These are phyloP conservation scores for Phialemonium atrogriseum DNA, from an alignment of 2,329 filamentous ascomycete genomes.

Conservation along the genomic window DNA sequence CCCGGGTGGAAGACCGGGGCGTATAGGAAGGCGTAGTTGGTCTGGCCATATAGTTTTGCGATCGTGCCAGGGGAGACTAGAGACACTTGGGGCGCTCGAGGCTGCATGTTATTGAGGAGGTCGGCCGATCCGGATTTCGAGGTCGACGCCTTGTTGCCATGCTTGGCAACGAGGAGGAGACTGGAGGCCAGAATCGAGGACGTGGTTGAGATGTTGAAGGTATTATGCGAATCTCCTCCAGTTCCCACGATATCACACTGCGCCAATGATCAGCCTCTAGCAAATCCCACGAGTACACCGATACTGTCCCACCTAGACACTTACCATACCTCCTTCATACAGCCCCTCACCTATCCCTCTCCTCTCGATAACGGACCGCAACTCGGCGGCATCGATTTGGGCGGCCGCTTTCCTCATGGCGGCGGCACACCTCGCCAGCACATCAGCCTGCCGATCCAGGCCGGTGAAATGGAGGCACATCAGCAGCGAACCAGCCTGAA, in stretches of 20 bases:
- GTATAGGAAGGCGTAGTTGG: slow-evolving; percentile 93
- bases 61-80: slow-evolving; percentile 68
- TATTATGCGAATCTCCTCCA: slow-evolving; percentile 92
- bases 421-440: slow-evolving; percentile 75
- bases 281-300: slow-evolving; percentile 1
- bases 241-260: slow-evolving; percentile 93
- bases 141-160: slow-evolving; percentile 91
- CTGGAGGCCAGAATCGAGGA: slow-evolving; percentile 85
- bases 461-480: slow-evolving; percentile 89
- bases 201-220: slow-evolving; percentile 96
- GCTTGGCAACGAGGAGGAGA: slow-evolving; percentile 80
- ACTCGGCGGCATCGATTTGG: slow-evolving; percentile 54
- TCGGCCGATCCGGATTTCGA: slow-evolving; percentile 95
- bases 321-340: slow-evolving; percentile 78
- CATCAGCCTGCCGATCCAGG: slow-evolving; percentile 73
- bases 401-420: slow-evolving; percentile 78
- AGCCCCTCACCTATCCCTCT: slow-evolving; percentile 58
- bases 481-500: slow-evolving; percentile 78
- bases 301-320: slow-evolving; percentile 19
- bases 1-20: slow-evolving; percentile 94
- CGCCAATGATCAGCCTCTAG: slow-evolving; percentile 1
- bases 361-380: slow-evolving; percentile 52
- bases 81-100: slow-evolving; percentile 63
- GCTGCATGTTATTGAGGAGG: slow-evolving; percentile 68
- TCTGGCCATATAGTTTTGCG: slow-evolving; percentile 61